Evolutionary conservation across 78 protist species (phyloP).

Genomic region (Protostelium mycophagum): DNA sequence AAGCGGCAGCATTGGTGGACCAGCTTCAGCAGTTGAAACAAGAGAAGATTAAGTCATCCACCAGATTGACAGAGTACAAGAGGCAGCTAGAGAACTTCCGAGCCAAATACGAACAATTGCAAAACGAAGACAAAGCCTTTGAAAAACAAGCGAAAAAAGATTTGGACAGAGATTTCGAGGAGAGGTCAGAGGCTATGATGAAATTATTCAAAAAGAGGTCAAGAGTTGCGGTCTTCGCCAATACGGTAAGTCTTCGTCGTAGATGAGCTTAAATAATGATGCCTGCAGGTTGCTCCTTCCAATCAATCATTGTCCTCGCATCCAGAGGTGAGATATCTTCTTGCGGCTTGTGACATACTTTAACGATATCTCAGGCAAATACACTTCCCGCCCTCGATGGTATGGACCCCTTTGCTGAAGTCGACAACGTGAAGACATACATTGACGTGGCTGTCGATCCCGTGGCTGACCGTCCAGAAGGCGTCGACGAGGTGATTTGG

Average conservation of each 20-base stretch:
- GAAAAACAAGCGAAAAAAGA: not conserved
- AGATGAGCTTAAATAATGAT: too few relatives aligned
- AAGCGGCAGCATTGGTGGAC: not conserved
- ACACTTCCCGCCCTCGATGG: not conserved
- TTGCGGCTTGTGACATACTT: not conserved
- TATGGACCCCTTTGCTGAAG: not conserved
- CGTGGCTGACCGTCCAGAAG: not conserved
- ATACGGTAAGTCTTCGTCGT: too few relatives aligned
- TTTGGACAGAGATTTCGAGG: not conserved
- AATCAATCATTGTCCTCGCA: too few relatives aligned
- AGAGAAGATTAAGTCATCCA: not conserved
- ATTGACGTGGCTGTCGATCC: not conserved
- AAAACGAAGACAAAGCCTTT: not conserved
- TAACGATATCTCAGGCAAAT: not conserved
- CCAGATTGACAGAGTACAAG: not conserved
- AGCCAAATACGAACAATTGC: not conserved
- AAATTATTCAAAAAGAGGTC: not conserved
- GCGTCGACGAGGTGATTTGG: not conserved
- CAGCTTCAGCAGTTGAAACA: not conserved
- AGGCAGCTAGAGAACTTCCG: not conserved
- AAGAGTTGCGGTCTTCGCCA: not conserved
- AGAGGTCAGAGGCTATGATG: not conserved
- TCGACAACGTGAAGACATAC: not conserved
- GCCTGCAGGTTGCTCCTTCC: too few relatives aligned
- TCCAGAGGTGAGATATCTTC: not conserved